phyloP scores from a whole-genome alignment of 192 early-diverging fungal genomes.

The Coemansia sp. region DNA sequence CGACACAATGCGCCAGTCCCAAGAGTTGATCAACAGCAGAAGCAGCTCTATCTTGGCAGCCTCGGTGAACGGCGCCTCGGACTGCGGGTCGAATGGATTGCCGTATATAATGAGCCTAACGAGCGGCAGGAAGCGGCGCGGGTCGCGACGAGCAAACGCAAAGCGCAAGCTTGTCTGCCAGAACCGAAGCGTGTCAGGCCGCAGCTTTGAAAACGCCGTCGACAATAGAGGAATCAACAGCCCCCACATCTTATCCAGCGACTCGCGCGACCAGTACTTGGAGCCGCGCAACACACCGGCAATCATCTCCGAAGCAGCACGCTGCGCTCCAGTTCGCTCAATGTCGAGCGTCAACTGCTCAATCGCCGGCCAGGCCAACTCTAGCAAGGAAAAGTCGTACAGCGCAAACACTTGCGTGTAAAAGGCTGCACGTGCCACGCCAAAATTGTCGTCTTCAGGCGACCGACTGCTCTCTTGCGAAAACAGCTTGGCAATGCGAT shows the following conservation, averaged over 20 bases:
- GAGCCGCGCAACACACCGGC: conserved; percentile 81
- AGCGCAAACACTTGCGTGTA: conserved; percentile 73
- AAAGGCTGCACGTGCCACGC: conserved; percentile 59
- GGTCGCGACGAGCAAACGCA: conserved; percentile 69
- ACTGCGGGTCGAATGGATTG: conserved; percentile 66
- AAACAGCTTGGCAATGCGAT: conserved; percentile 60
- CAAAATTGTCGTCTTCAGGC: conserved; percentile 69
- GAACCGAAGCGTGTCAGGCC: conserved; percentile 72
- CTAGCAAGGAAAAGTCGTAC: conserved; percentile 65
- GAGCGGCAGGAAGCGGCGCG: conserved; percentile 75
- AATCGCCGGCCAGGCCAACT: conserved; percentile 60
- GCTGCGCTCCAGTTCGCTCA: conserved; percentile 77
- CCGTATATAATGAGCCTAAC: conserved; percentile 66
- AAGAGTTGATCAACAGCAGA: conserved; percentile 60
- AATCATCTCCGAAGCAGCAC: conserved; percentile 78
- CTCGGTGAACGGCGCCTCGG: conserved; percentile 84
- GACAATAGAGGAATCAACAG: conserved; percentile 68
- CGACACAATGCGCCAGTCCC: conserved; percentile 74
- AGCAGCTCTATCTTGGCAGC: conserved; percentile 76
- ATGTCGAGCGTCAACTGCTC: conserved; percentile 51
- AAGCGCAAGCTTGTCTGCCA: conserved; percentile 77
- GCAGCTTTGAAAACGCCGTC: conserved; percentile 63
- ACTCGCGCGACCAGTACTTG: conserved; percentile 77
- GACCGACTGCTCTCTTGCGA: conserved; percentile 67
- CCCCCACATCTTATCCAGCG: conserved; percentile 64